phyloP scores from a whole-genome alignment of 192 early-diverging fungal species.

The Entomortierella beljakovae region DNA sequence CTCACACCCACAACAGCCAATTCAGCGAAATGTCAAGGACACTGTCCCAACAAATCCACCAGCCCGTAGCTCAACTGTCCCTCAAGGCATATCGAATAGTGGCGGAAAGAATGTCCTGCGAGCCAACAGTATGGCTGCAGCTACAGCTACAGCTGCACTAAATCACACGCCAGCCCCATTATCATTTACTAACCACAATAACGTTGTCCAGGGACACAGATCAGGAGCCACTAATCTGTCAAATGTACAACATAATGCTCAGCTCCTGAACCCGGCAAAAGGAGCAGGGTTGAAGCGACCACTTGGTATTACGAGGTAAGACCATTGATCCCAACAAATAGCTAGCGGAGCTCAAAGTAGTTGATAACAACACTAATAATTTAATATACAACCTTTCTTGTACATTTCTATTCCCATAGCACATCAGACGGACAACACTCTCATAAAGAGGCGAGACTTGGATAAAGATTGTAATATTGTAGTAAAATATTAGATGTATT shows the following conservation, averaged over 20 bases:
- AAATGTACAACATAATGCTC: not conserved
- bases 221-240: not conserved
- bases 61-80: conserved; percentile 3
- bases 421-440: conserved; percentile 1
- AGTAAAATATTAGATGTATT: too few species aligned
- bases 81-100: not conserved
- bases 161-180: not conserved
- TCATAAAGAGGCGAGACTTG: conserved; percentile 28
- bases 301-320: conserved; percentile 6
- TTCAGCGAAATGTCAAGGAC: not conserved
- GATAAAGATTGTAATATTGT: not conserved
- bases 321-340: not conserved
- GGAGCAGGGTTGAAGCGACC: conserved; percentile 28
- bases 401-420: not conserved
- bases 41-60: not conserved
- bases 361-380: not conserved
- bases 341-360: not conserved
- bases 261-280: conserved; percentile 3
- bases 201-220: not conserved
- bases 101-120: conserved; percentile 8
- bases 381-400: too few species aligned
- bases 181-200: not conserved
- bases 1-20: not conserved
- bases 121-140: conserved; percentile 30
- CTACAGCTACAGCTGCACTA: not conserved